phyloP scores from a whole-genome alignment of 192 early-diverging fungal genomes.

The Umbelopsis isabellina region DNA sequence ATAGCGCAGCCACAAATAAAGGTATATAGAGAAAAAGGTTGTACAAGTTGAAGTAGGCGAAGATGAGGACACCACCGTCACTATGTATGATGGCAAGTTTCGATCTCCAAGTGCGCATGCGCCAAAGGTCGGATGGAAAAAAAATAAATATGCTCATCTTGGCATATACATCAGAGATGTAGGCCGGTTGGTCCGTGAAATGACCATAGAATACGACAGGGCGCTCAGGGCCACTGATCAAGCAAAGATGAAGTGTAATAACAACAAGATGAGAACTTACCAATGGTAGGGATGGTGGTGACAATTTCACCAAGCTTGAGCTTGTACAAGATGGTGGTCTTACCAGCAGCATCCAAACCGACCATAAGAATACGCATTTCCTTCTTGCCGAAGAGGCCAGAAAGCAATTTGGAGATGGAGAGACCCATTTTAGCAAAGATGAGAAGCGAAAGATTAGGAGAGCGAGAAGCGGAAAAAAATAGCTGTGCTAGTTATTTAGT shows the following conservation, averaged over 20 bases:
- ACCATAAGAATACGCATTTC: slow-evolving; percentile 98
- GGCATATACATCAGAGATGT: too few relatives aligned
- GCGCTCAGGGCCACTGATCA: background rate
- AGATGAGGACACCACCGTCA: too few relatives aligned
- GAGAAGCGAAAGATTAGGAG: slow-evolving; percentile 23
- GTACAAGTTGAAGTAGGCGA: too few relatives aligned
- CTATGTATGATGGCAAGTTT: too few relatives aligned
- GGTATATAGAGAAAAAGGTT: too few relatives aligned
- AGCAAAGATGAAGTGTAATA: slow-evolving; percentile 17
- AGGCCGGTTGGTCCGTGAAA: too few relatives aligned
- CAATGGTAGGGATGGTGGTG: slow-evolving; percentile 98
- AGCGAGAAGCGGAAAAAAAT: slow-evolving; percentile 23
- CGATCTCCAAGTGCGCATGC: too few relatives aligned
- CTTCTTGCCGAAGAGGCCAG: slow-evolving; percentile 81
- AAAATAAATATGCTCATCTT: too few relatives aligned
- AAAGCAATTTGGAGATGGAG: slow-evolving; percentile 78
- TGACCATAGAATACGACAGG: too few relatives aligned
- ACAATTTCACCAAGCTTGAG: slow-evolving; percentile 98
- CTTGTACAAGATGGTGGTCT: slow-evolving; percentile 99
- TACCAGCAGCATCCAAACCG: slow-evolving; percentile 92
- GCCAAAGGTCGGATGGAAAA: too few relatives aligned
- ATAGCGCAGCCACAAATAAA: too few relatives aligned
- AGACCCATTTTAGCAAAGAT: slow-evolving; percentile 76
- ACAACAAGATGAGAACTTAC: slow-evolving; percentile 52
- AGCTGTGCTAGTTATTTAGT: slow-evolving; percentile 3